Conservation (phyloP, 176 grass and related monocot species). For the Juncus inflexus region DNA sequence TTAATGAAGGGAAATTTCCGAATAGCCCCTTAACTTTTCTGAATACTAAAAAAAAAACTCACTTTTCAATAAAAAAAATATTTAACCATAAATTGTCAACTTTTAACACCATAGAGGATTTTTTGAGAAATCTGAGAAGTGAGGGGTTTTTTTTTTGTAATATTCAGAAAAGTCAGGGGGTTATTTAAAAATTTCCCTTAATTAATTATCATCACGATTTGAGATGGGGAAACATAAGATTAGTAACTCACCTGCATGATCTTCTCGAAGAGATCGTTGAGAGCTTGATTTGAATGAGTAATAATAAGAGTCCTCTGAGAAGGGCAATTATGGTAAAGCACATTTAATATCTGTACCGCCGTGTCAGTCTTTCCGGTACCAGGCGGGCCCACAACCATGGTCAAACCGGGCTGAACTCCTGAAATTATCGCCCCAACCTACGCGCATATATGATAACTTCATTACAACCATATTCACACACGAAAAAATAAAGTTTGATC, state of each 20-base stretch:
- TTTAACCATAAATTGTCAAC: too few species aligned
- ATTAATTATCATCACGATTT: not conserved
- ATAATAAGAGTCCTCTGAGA: constrained; percentile 98
- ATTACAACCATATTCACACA: not conserved
- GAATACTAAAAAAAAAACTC: too few species aligned
- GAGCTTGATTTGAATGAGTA: constrained; percentile 97
- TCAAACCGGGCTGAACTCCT: constrained; percentile 89
- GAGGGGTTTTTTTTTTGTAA: too few species aligned
- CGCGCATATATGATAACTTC: constrained; percentile 31
- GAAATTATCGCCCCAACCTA: constrained; percentile 96
- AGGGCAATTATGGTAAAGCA: constrained; percentile 98
- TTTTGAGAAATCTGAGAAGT: too few species aligned
- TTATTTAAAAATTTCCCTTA: too few species aligned
- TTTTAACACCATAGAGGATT: too few species aligned
- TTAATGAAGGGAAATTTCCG: too few species aligned
- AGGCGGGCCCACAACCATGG: constrained; percentile 99
- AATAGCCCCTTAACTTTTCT: too few species aligned
- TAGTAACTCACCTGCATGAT: constrained; percentile 80
- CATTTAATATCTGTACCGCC: constrained; percentile 98
- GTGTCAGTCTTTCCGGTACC: constrained; percentile 99
- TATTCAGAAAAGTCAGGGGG: too few species aligned
- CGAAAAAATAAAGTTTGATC: not conserved
- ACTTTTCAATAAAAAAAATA: too few species aligned
- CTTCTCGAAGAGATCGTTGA: constrained; percentile 99
- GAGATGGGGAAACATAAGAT: not conserved